Conservation (phyloP, 1,284 basidiomycete species). For the Ustilago nuda region DNA sequence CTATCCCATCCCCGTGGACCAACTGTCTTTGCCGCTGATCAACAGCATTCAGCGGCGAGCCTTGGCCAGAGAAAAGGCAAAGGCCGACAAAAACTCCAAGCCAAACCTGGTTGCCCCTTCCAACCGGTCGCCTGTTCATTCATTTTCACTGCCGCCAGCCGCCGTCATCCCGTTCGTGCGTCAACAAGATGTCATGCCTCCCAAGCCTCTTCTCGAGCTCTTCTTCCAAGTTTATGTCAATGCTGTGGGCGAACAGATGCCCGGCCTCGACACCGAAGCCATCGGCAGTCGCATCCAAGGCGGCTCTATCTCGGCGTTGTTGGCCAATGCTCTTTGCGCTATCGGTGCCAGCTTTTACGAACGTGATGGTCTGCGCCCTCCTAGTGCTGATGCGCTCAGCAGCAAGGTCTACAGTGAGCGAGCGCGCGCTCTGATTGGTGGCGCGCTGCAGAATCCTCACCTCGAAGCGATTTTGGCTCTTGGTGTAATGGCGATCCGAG, state of each 20-base stretch:
- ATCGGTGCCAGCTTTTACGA: conserved; percentile 42
- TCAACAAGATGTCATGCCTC: conserved; percentile 36
- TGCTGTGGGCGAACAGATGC: conserved; percentile 42
- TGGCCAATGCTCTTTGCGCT: conserved; percentile 44
- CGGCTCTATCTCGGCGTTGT: conserved; percentile 35
- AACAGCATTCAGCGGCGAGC: conserved; percentile 18
- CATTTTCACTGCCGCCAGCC: conserved; percentile 4
- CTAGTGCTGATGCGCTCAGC: conserved; percentile 16
- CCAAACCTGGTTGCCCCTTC: background rate
- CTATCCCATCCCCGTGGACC: conserved; percentile 44
- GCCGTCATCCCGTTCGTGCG: conserved; percentile 28
- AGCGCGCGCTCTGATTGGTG: conserved; percentile 38
- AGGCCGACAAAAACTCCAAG: background rate
- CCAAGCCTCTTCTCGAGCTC: conserved; percentile 18
- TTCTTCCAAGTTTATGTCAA: conserved; percentile 30
- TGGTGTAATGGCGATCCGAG: conserved; percentile 40
- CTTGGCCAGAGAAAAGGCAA: background rate
- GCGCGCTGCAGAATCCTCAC: conserved; percentile 25
- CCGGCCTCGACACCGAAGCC: conserved; percentile 35
- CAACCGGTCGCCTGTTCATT: conserved; percentile 9
- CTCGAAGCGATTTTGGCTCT: conserved; percentile 41
- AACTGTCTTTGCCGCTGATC: conserved; percentile 27
- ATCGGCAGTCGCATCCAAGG: conserved; percentile 26
- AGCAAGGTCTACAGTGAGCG: conserved; percentile 35
- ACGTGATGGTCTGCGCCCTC: conserved; percentile 13